phyloP scores from a whole-genome alignment of 2,329 filamentous ascomycete species.

The Metarhizium sp. region DNA sequence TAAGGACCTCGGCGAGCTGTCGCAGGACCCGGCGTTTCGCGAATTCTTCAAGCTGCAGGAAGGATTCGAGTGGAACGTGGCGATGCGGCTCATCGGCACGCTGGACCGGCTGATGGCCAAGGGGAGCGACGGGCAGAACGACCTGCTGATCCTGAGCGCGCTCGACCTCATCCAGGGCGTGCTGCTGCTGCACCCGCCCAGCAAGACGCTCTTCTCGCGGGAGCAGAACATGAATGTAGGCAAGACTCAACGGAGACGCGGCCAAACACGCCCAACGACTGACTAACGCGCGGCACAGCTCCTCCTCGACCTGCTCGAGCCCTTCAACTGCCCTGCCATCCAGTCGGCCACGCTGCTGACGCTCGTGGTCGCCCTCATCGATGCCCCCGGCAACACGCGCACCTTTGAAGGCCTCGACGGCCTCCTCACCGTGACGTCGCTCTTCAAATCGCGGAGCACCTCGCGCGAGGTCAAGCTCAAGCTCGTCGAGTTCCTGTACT shows the following conservation, averaged over 20 bases:
- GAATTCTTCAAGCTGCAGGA: slow-evolving; percentile 97
- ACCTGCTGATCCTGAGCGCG: slow-evolving; percentile 78
- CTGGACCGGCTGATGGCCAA: slow-evolving; percentile 81
- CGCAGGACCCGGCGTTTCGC: slow-evolving; percentile 77
- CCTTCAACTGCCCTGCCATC: slow-evolving; percentile 82
- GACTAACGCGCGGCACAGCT: slow-evolving; percentile 38
- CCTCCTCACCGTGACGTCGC: slow-evolving; percentile 78
- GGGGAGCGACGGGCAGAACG: slow-evolving; percentile 72
- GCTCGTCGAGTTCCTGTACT: slow-evolving; percentile 95
- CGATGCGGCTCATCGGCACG: slow-evolving; percentile 73
- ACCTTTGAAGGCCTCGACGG: slow-evolving; percentile 90
- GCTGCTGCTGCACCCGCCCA: slow-evolving; percentile 81
- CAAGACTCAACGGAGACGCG: slow-evolving; percentile 3
- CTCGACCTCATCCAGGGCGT: slow-evolving; percentile 84
- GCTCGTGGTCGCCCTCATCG: slow-evolving; percentile 80
- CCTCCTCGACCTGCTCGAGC: slow-evolving; percentile 87
- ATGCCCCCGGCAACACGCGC: slow-evolving; percentile 78
- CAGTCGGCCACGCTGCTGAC: slow-evolving; percentile 85
- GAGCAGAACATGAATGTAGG: slow-evolving; percentile 90
- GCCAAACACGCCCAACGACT: too few relatives aligned
- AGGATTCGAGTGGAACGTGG: slow-evolving; percentile 96
- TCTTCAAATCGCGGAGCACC: slow-evolving; percentile 85
- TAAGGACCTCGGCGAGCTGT: slow-evolving; percentile 61
- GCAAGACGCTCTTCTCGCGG: slow-evolving; percentile 74
- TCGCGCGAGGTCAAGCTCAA: slow-evolving; percentile 86